Conservation (phyloP, 129 eudicot species). For the Glebionis coronaria region DNA sequence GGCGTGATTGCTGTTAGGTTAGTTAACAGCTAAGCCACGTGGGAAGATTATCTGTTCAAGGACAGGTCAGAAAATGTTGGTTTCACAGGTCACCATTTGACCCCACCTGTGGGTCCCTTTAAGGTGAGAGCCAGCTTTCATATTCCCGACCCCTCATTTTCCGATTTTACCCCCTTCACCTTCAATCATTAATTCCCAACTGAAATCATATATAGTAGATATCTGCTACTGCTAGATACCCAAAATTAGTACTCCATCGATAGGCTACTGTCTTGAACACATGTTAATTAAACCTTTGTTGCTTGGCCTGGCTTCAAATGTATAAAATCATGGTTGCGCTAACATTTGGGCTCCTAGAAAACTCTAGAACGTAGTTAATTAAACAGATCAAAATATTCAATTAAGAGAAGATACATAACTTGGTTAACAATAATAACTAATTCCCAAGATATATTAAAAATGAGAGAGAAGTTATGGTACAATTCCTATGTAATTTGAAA, state of each 20-base stretch:
- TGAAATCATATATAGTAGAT: too few species aligned
- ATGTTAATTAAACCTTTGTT: too few species aligned
- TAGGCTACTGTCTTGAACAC: too few species aligned
- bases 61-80: slow-evolving; percentile 41
- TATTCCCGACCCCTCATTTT: not conserved
- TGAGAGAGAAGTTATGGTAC: not conserved
- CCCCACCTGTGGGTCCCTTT: slow-evolving; percentile 21
- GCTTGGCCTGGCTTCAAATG: too few species aligned
- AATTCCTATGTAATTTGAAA: slow-evolving; percentile 4
- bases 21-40: slow-evolving; percentile 39
- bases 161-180: slow-evolving; percentile 29
- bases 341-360: not conserved
- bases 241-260: too few species aligned
- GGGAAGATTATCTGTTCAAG: slow-evolving; percentile 27
- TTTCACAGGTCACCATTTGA: slow-evolving; percentile 40
- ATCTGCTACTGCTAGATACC: too few species aligned
- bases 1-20: slow-evolving; percentile 38
- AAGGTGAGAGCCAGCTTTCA: slow-evolving; percentile 34
- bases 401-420: too few species aligned
- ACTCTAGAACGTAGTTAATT: not conserved
- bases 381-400: too few species aligned
- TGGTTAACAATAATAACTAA: too few species aligned
- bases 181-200: slow-evolving; percentile 6
- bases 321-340: too few species aligned
- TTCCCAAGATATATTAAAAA: too few species aligned